Percentiles rank a stretch among this genome's conserved stretches.
phyloP scores from a whole-genome alignment of 371 early-diverging fungal species.

The Sporodiniella umbellata region DNA sequence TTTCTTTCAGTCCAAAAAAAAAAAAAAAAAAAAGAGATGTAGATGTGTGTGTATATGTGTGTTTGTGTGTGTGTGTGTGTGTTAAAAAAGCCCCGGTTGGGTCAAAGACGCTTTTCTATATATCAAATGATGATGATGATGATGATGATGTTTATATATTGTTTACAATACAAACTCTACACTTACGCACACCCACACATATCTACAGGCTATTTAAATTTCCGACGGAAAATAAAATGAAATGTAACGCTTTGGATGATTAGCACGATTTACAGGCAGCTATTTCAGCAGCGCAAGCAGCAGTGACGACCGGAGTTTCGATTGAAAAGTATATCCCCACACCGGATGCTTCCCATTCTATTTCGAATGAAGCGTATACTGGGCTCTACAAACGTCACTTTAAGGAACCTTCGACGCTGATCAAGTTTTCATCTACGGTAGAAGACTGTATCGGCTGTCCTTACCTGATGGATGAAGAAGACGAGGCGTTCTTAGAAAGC shows the following conservation, averaged over 20 bases:
- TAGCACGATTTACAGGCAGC: constrained; percentile 97
- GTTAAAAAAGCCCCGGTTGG: too few species aligned
- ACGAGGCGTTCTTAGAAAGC: constrained; percentile 67
- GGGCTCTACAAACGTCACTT: constrained; percentile 65
- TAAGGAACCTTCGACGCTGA: constrained; percentile 73
- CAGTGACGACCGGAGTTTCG: constrained; percentile 56
- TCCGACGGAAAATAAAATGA: not conserved
- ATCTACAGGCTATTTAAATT: too few species aligned
- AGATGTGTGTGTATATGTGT: too few species aligned
- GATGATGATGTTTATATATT: too few species aligned
- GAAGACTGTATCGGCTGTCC: constrained; percentile 82
- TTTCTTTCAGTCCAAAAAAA: not conserved
- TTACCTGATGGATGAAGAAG: constrained; percentile 88
- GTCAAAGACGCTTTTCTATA: too few species aligned
- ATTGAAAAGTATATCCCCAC: constrained; percentile 81
- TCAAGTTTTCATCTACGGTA: constrained; percentile 84
- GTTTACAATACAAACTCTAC: constrained; percentile 25
- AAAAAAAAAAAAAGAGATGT: not conserved
- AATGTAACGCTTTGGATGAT: constrained; percentile 35
- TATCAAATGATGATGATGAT: too few species aligned
- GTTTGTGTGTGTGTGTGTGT: too few species aligned
- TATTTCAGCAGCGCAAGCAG: constrained; percentile 75
- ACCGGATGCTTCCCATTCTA: constrained; percentile 80
- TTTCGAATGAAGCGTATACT: constrained; percentile 54
- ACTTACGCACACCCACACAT: too few species aligned